Conservation (phyloP, 345 rosid species). For the Dipteronia sinensis region DNA sequence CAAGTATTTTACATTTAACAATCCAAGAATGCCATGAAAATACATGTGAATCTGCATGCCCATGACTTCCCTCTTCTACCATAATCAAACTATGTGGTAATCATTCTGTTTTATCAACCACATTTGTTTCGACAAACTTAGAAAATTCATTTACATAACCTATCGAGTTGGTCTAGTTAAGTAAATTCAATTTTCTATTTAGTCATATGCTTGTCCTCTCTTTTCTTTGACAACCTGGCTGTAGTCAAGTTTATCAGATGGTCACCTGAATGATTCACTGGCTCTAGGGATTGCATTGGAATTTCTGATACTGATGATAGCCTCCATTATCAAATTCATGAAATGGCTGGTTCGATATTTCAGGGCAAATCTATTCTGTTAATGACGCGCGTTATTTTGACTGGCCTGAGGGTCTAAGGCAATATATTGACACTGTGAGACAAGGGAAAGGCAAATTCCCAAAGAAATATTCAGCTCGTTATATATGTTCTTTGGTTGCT, state of each 20-base stretch:
- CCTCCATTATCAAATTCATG: background rate
- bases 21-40: background rate
- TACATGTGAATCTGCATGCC: background rate
- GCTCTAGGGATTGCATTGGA: background rate
- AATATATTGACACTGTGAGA: constrained; percentile 75
- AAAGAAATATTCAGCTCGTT: constrained; percentile 91
- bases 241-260: background rate
- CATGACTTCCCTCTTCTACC: background rate
- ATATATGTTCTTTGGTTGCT: constrained; percentile 90
- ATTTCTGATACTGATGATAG: background rate
- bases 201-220: background rate
- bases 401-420: constrained; percentile 90
- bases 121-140: background rate
- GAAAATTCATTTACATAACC: background rate
- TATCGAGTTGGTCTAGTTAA: background rate
- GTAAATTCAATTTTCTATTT: background rate
- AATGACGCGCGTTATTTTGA: constrained; percentile 93
- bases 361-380: constrained; percentile 94
- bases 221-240: background rate
- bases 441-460: constrained; percentile 91
- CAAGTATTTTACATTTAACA: background rate
- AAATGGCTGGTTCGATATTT: constrained; percentile 10
- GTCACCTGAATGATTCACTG: background rate
- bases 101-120: background rate
- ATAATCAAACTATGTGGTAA: background rate